These are phyloP conservation scores for Fomitopsis pinicola DNA, from an alignment of 1,284 basidiomycete genomes.

Conservation along the genomic window DNA sequence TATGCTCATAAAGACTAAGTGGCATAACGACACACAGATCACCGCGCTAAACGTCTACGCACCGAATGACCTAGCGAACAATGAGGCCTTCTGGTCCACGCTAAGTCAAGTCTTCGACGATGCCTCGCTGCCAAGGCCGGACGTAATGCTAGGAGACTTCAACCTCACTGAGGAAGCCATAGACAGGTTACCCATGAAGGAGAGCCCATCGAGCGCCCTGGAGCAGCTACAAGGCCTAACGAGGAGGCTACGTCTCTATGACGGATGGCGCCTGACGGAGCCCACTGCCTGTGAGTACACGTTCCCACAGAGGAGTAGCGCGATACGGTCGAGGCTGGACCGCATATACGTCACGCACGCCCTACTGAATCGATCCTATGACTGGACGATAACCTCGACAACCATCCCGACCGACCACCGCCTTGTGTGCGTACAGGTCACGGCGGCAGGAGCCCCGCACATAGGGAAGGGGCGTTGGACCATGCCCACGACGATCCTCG, in stretches of 20 bases:
- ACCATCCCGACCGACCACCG: neutral
- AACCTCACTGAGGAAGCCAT: too few relatives aligned
- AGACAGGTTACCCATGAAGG: neutral
- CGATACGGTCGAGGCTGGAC: neutral
- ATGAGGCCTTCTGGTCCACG: neutral
- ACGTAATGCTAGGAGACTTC: too few relatives aligned
- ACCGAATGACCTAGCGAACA: neutral
- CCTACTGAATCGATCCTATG: neutral
- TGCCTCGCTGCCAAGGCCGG: neutral
- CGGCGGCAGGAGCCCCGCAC: neutral
- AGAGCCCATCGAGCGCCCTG: neutral
- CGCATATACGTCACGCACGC: neutral
- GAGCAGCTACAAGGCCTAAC: neutral
- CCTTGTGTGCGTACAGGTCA: neutral
- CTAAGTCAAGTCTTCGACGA: neutral
- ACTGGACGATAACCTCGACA: neutral
- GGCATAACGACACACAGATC: neutral
- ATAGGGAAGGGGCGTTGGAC: neutral
- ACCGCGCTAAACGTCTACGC: neutral
- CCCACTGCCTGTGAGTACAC: neutral
- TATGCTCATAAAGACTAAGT: neutral
- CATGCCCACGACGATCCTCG: neutral
- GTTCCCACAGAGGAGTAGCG: neutral
- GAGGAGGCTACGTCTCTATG: neutral
- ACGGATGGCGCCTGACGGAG: neutral